Evolutionary conservation across 768 basidiomycete species (phyloP).

Genomic region (Albatrellus ellisii): DNA sequence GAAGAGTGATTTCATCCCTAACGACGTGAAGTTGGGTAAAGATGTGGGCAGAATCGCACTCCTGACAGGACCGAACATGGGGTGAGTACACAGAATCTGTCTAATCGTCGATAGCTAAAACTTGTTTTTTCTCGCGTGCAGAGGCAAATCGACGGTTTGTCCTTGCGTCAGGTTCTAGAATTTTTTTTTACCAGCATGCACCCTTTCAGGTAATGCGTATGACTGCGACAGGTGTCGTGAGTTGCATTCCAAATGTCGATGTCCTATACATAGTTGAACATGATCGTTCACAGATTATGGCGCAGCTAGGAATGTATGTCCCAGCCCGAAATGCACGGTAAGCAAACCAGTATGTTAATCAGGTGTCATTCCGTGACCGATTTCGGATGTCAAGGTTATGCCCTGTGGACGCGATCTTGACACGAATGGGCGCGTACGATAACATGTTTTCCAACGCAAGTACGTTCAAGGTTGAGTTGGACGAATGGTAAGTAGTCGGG

Average conservation of each 20-base stretch:
- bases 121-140: slow-evolving; percentile 15
- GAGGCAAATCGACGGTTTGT: slow-evolving; percentile 68
- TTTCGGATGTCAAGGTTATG: slow-evolving; percentile 39
- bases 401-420: slow-evolving; percentile 85
- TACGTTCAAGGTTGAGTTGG: slow-evolving; percentile 97
- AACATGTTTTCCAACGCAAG: slow-evolving; percentile 92
- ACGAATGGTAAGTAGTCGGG: slow-evolving; percentile 70
- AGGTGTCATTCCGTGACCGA: slow-evolving; percentile 2
- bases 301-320: slow-evolving; percentile 91
- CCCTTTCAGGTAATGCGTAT: slow-evolving; percentile 67
- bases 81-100: slow-evolving; percentile 52
- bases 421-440: slow-evolving; percentile 98
- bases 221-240: slow-evolving; percentile 85
- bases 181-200: neutral
- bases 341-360: slow-evolving; percentile 11
- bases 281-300: slow-evolving; percentile 53
- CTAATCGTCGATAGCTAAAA: neutral
- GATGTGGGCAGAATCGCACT: slow-evolving; percentile 64
- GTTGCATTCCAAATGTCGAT: slow-evolving; percentile 14
- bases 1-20: slow-evolving; percentile 76
- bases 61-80: slow-evolving; percentile 91
- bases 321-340: slow-evolving; percentile 75
- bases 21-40: slow-evolving; percentile 79
- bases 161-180: neutral
- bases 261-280: neutral